Evolutionary conservation across 2,329 filamentous ascomycete species (phyloP).

Genomic region (Zymoseptoria tritici): DNA sequence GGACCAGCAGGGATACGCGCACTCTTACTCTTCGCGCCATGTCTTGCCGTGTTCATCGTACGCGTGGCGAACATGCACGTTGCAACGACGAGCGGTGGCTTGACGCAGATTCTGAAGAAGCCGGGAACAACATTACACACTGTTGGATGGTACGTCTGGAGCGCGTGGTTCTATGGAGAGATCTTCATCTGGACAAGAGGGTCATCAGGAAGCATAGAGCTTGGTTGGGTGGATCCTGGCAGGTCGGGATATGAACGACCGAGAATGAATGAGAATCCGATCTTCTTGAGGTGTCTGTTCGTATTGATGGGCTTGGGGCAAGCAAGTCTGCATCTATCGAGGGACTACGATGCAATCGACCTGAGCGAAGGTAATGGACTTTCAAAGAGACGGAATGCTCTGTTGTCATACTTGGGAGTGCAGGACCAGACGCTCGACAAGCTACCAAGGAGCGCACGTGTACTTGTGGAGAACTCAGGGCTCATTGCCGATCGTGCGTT

Average conservation of each 20-base stretch:
- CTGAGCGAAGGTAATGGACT: slow-evolving; percentile 31
- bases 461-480: slow-evolving; percentile 2
- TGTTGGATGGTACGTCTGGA: slow-evolving; percentile 66
- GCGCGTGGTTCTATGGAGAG: slow-evolving; percentile 71
- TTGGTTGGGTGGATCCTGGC: slow-evolving; percentile 66
- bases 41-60: slow-evolving; percentile 71
- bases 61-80: slow-evolving; percentile 53
- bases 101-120: neutral
- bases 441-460: slow-evolving; percentile 7
- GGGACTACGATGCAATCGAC: slow-evolving; percentile 63
- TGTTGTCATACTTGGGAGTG: neutral
- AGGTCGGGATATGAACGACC: slow-evolving; percentile 59
- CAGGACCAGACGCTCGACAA: slow-evolving; percentile 1
- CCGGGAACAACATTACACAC: slow-evolving; percentile 37
- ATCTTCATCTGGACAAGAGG: slow-evolving; percentile 64
- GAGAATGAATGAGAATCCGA: slow-evolving; percentile 74
- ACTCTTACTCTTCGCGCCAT: slow-evolving; percentile 65
- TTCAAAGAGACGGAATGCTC: slow-evolving; percentile 21
- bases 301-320: slow-evolving; percentile 62
- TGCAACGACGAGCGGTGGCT: slow-evolving; percentile 37
- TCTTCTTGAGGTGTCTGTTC: slow-evolving; percentile 70
- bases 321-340: slow-evolving; percentile 59
- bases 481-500: slow-evolving; percentile 12
- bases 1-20: slow-evolving; percentile 68
- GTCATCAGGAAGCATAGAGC: slow-evolving; percentile 46